These are phyloP conservation scores for Nyctanthes arbortristis DNA, from an alignment of 257 asterid species.

Conservation along the genomic window DNA sequence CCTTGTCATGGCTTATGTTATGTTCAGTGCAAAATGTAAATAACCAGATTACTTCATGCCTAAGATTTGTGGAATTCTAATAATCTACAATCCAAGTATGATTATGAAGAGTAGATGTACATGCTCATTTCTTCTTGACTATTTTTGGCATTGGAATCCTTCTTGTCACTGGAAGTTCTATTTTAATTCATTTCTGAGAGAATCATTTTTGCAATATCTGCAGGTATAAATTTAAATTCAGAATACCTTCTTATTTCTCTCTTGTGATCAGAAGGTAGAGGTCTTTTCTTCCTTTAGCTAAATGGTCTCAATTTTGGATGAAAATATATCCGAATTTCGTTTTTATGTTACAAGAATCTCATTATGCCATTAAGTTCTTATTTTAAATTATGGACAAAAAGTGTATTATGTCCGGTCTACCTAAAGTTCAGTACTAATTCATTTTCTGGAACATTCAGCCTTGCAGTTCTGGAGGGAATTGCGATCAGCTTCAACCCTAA, in stretches of 20 bases:
- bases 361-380: background rate
- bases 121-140: conserved; percentile 9
- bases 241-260: conserved; percentile 90
- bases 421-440: conserved; percentile 19
- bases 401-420: conserved; percentile 13
- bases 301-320: background rate
- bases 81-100: background rate
- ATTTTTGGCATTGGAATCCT: conserved; percentile 6
- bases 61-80: conserved; percentile 11
- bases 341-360: background rate
- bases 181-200: conserved; percentile 6
- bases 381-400: background rate
- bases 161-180: conserved; percentile 18
- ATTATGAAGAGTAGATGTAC: background rate
- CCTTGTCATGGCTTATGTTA: background rate
- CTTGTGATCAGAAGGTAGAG: conserved; percentile 88
- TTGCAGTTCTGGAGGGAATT: conserved; percentile 96
- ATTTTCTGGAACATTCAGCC: conserved; percentile 53
- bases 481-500: conserved; percentile 73
- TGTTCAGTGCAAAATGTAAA: background rate
- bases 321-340: background rate
- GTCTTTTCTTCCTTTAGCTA: conserved; percentile 10
- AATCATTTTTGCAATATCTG: conserved; percentile 17
- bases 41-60: background rate
- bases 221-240: conserved; percentile 97